phyloP scores from a whole-genome alignment of 305 asterid species.

The Solanum hybrid region DNA sequence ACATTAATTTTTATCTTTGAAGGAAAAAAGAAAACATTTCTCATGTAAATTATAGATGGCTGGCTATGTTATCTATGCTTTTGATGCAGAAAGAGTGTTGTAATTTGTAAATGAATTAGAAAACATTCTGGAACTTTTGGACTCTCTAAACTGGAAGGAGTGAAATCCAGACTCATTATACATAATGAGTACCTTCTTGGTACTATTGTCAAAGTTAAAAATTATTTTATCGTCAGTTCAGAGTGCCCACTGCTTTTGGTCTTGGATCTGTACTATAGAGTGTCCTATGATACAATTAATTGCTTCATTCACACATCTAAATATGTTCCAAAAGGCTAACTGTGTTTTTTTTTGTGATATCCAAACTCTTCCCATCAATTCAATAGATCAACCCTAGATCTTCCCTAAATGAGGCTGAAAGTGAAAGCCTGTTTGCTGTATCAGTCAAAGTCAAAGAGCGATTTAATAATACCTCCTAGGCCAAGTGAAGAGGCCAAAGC shows the following conservation, averaged over 20 bases:
- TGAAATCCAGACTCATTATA: background rate
- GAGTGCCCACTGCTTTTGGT: background rate
- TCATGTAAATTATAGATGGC: background rate
- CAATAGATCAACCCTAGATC: background rate
- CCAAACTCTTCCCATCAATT: background rate
- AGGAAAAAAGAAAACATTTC: background rate
- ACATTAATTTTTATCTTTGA: background rate
- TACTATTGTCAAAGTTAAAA: background rate
- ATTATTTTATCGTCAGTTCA: background rate
- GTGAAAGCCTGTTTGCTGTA: background rate
- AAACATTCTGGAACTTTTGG: background rate
- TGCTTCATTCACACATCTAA: background rate
- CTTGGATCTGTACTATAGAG: background rate
- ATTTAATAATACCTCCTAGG: background rate
- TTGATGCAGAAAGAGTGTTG: background rate
- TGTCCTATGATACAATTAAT: background rate
- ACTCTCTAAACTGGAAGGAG: background rate
- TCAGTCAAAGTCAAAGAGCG: background rate
- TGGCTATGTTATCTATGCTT: background rate
- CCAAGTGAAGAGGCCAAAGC: background rate
- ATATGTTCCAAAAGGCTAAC: background rate
- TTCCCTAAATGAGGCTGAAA: background rate
- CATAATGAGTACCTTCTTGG: background rate
- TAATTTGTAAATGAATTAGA: background rate
- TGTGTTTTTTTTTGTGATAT: background rate